phyloP scores from a whole-genome alignment of 768 basidiomycete genomes.

The Lentinula aciculospora region DNA sequence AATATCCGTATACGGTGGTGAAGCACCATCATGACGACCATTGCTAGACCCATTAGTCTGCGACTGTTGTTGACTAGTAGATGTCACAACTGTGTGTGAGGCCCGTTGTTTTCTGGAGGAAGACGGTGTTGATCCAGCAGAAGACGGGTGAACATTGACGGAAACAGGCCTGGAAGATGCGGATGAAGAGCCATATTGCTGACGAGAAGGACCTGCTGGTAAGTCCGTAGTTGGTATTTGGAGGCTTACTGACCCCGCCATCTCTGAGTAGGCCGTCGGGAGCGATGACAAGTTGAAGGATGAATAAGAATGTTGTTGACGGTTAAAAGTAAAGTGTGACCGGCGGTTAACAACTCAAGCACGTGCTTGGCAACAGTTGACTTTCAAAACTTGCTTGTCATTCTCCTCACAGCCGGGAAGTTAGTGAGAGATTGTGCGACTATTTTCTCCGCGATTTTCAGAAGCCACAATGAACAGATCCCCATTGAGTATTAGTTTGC shows the following conservation, averaged over 20 bases:
- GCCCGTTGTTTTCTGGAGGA: constrained; percentile 59
- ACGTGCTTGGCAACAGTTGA: not conserved
- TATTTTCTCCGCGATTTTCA: too few relatives aligned
- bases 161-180: constrained; percentile 49
- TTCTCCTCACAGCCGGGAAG: too few relatives aligned
- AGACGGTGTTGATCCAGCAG: constrained; percentile 30
- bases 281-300: not conserved
- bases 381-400: too few relatives aligned
- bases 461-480: too few relatives aligned
- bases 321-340: not conserved
- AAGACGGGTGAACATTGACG: constrained; percentile 47
- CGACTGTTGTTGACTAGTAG: constrained; percentile 31
- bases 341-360: not conserved
- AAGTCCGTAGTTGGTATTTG: not conserved
- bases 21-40: constrained; percentile 33
- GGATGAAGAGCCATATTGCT: constrained; percentile 19
- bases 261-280: not conserved
- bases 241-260: constrained; percentile 5
- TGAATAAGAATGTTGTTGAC: not conserved
- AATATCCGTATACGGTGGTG: constrained; percentile 59
- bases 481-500: too few relatives aligned
- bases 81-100: constrained; percentile 64
- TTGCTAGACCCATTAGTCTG: constrained; percentile 22
- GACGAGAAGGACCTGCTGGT: not conserved
- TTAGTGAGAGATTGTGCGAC: too few relatives aligned